Percentiles rank a stretch among this genome's conserved stretches.
Conservation (phyloP, 768 basidiomycete species). For the Suillus clintonianus region DNA sequence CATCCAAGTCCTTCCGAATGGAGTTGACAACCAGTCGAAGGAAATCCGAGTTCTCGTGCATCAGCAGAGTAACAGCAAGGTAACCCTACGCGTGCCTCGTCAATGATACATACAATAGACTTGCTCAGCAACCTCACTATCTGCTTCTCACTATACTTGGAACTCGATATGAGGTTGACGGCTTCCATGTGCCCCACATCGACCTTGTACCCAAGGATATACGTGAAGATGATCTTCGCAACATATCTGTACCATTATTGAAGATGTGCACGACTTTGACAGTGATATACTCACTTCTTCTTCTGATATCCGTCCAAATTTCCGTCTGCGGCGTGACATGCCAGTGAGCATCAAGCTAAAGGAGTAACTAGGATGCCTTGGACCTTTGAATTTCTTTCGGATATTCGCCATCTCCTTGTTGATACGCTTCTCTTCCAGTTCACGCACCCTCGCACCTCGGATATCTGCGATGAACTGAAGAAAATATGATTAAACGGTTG, state of each 20-base stretch:
- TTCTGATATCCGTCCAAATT: conserved; percentile 90
- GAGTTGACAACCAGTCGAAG: conserved; percentile 97
- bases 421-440: conserved; percentile 97
- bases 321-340: conserved; percentile 54
- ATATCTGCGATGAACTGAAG: conserved; percentile 97
- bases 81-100: conserved; percentile 67
- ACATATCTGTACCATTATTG: conserved; percentile 70
- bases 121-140: conserved; percentile 63
- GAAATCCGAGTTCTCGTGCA: conserved; percentile 99
- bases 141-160: conserved; percentile 98
- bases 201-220: conserved; percentile 98
- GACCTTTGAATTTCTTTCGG: conserved; percentile 97
- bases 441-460: conserved; percentile 92
- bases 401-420: conserved; percentile 99
- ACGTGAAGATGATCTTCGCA: conserved; percentile 98
- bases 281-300: conserved; percentile 68
- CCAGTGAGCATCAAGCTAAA: conserved; percentile 2
- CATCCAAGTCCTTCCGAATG: conserved; percentile 95
- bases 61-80: conserved; percentile 92
- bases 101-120: not conserved
- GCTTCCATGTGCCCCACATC: conserved; percentile 99
- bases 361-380: conserved; percentile 8
- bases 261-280: conserved; percentile 9
- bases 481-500: not conserved
- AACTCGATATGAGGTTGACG: conserved; percentile 93